Evolutionary conservation across 352 stramenopile species (phyloP), one percentile per base, ranked within the genome.

Genomic region (Phytophthora hybrid): DNA sequence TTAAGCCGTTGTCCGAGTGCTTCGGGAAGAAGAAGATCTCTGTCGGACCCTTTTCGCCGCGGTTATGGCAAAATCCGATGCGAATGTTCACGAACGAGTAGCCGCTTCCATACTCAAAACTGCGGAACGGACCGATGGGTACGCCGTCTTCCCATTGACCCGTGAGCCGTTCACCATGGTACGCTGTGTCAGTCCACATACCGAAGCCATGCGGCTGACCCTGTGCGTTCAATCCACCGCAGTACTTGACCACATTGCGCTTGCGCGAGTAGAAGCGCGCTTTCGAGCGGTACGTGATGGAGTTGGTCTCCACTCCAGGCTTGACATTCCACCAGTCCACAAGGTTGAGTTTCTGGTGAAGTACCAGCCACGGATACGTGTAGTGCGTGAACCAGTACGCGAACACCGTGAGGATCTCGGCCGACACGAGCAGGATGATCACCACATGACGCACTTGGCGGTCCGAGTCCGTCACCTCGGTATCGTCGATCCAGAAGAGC

Each of bases 61-160:
- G 79, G 56, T 88, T 88, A 53, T 88, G 81, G 57, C 90, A 90
- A 44, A 88, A 95, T 0, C 83, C 87, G 41, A 96, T 77, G 10
- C 79, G 77, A n/a, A 96, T 83, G 49, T 90, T 92, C 44, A 82
- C 76, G 62, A 95, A 94, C 54, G 85, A 89, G 71, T 92, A 89
- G 4, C 85, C 89, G 52, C 73, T 94, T 54, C 83, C 83, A 59
- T 92, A 86, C 51, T 94, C 82, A 59, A 91, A 87, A 49, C 87
- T 94, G 10, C 76, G 76, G 70, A 95, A 95, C 2, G 90, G 90
- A 31, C 87, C 90, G 23, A 94, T 65, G 19, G 90, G 88, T n/a
- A 84, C 62, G 4, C 90, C 90, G 59, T 95, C 69, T 37, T 84
- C 70, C 87, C 87, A 96, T n/a, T 80, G 82, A 4, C 88, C 88